A percentile compares a stretch with the other conserved stretches of the same genome.
Conservation (phyloP, 2,329 filamentous ascomycete genomes). For the Aspergillus calidoustus region DNA sequence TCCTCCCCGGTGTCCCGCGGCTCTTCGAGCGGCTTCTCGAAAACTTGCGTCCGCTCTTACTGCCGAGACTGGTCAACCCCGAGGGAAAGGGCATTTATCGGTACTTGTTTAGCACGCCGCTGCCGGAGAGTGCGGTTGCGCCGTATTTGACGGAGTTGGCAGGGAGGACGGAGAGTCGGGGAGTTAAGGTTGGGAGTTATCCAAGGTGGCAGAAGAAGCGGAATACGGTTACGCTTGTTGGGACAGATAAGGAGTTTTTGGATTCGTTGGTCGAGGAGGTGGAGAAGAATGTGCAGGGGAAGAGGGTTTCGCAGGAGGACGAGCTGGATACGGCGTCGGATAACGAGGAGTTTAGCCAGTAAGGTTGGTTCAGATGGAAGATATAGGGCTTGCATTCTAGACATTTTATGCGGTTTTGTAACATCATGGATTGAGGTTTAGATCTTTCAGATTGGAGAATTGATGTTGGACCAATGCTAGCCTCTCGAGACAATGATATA, state of each 20-base stretch:
- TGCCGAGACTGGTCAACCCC: conserved; percentile 75
- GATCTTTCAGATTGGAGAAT: not conserved
- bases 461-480: not conserved
- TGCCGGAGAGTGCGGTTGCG: conserved; percentile 85
- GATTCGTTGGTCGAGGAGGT: conserved; percentile 81
- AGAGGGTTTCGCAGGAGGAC: conserved; percentile 71
- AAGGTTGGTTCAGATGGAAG: not conserved
- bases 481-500: no score
- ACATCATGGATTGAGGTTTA: not conserved
- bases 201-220: conserved; percentile 85
- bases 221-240: conserved; percentile 90
- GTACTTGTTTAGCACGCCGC: conserved; percentile 82
- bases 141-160: conserved; percentile 81
- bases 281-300: conserved; percentile 74
- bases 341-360: conserved; percentile 21
- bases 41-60: conserved; percentile 71
- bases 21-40: conserved; percentile 81
- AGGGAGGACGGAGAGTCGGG: conserved; percentile 70
- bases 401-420: not conserved
- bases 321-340: conserved; percentile 62
- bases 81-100: conserved; percentile 80
- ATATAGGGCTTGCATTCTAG: not conserved
- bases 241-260: conserved; percentile 73
- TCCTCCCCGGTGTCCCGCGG: conserved; percentile 85
- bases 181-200: conserved; percentile 94